Base-by-base conservation (phyloP, 768 basidiomycete species). In the Boletus patriciae region DNA sequence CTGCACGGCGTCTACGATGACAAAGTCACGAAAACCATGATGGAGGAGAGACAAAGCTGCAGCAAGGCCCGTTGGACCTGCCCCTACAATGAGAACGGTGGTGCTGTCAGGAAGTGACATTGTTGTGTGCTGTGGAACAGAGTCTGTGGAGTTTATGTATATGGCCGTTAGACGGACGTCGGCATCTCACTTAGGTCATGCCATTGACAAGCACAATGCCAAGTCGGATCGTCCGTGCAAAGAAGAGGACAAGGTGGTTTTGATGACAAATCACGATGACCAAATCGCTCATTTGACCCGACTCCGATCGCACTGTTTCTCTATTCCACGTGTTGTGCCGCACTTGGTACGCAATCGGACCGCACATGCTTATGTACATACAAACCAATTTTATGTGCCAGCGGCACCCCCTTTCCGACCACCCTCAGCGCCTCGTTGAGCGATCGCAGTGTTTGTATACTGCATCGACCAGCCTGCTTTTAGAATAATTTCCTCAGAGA, bases 31-130 rank as follows among this genome's bases (percentile, higher is more conserved):
- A 43, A 74, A 74, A 3, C 77, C 77, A 15, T 79, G 71, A 10
- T 76, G 68, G 16, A 72, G 61, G 3, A 83, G 76, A 19, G 81
- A 76, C n/a, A 82, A 59, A 19, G 82, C 81, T 43, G 73, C 61
- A 3, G 79, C 70, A 27, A 83, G 75, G 23, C 82, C 82, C 0
- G 74, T 65, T 10, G 82, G 82, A 18, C 82, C 82, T 15, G 78
- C 79, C 6, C 81, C 82, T 18, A 83, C 76, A 27, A 83, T 73
- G 51, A 83, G 76, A 42, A 83, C 63, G 36, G 75, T 75, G 9
- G 78, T 77, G 41, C 54, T 65, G 6, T 63, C 49, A 2, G 77
- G 77, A 27, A 78, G 62, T 5, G 74, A 64, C 64, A 65, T 65
- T 33, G 8, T 15, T 43, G 29, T 23, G 13, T 19, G 31, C 13